Evolutionary conservation across 495 filamentous ascomycete species (phyloP).

Genomic region (Penicillium canescens): DNA sequence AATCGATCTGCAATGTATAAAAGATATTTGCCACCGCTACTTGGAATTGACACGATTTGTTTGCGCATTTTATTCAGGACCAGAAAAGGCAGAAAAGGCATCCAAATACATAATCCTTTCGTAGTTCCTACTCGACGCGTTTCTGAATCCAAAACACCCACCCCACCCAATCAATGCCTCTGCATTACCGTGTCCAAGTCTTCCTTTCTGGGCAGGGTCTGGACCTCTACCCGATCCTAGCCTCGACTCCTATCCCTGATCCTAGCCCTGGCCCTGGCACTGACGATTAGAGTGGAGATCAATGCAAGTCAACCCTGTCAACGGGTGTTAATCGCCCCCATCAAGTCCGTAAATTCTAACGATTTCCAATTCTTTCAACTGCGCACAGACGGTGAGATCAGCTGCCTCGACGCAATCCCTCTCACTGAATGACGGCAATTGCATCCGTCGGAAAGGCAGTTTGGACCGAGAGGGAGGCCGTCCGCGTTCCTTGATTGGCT

Average conservation of each 20-base stretch:
- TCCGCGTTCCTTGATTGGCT: not conserved
- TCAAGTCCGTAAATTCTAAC: not conserved
- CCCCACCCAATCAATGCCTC: not conserved
- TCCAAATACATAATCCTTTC: not conserved
- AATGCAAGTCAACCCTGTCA: slow-evolving; percentile 4
- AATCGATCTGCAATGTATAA: slow-evolving; percentile 11
- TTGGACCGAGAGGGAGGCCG: not conserved
- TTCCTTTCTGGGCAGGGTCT: not conserved
- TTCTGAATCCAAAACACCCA: not conserved
- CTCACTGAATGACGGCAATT: not conserved
- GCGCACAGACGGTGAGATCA: slow-evolving; percentile 7
- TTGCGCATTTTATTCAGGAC: slow-evolving; percentile 1
- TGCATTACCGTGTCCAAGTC: not conserved
- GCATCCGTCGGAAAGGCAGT: not conserved
- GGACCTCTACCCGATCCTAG: not conserved
- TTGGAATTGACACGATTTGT: not conserved
- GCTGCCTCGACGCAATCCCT: not conserved
- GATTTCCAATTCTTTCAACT: not conserved
- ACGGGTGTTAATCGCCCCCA: not conserved
- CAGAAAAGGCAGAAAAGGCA: not conserved
- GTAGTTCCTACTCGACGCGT: not conserved
- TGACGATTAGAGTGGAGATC: not conserved
- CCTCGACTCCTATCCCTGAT: not conserved
- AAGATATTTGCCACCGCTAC: not conserved
- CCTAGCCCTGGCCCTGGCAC: not conserved